Conservation (phyloP, 1,284 basidiomycete genomes). For the Cutaneotrichosporon arboriforme region DNA sequence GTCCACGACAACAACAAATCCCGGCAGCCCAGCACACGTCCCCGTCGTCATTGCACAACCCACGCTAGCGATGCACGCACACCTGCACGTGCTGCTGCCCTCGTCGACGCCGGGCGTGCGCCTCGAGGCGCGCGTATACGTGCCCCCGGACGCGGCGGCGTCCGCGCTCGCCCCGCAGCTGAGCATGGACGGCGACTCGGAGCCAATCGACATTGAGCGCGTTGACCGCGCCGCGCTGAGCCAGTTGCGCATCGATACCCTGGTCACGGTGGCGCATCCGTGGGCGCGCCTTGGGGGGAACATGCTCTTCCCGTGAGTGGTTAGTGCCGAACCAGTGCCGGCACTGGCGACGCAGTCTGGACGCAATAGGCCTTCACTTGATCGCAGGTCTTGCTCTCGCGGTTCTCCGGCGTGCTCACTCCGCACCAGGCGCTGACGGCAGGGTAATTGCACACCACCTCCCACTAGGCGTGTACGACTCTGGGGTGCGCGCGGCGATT, state of each 20-base stretch:
- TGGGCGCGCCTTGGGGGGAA: constrained; percentile 40
- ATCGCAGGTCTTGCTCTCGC: too few relatives aligned
- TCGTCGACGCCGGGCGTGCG: constrained; percentile 18
- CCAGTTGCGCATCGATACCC: constrained; percentile 11
- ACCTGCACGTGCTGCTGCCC: constrained; percentile 32
- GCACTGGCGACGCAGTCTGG: too few relatives aligned
- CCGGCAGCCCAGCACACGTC: background rate
- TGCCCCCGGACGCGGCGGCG: constrained; percentile 12
- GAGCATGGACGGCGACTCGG: background rate
- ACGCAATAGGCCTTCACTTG: too few relatives aligned
- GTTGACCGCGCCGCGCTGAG: constrained; percentile 1
- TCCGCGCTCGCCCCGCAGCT: background rate
- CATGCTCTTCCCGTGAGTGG: constrained; percentile 40
- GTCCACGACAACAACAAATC: background rate
- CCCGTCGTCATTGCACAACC: background rate
- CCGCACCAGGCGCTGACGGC: background rate
- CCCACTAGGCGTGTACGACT: constrained; percentile 14
- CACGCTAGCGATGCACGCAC: background rate
- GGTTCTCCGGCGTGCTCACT: too few relatives aligned
- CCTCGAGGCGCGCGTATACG: constrained; percentile 37
- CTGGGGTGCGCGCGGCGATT: constrained; percentile 18
- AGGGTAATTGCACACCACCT: constrained; percentile 31
- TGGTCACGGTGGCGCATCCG: constrained; percentile 40
- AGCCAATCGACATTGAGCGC: background rate
- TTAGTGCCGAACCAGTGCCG: too few relatives aligned